Base-by-base conservation (phyloP, 2,329 filamentous ascomycete genomes). In the Juglanconis sp. region DNA sequence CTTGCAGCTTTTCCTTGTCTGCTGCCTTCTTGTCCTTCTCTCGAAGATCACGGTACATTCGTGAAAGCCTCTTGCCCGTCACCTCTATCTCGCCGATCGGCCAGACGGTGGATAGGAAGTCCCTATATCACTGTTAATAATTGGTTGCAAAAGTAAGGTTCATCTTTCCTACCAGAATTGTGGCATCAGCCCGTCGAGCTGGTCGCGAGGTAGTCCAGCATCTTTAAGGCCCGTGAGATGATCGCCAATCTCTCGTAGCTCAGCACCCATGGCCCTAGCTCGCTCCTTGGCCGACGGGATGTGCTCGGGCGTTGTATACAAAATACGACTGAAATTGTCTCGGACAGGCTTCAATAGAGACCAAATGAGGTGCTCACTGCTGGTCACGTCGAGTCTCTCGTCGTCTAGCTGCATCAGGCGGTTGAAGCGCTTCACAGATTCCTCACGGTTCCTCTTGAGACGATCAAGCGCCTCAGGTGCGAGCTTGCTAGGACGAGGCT, bases 21-120 rank as follows among this genome's bases (percentile, higher is more conserved):
- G 69, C 67, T 7, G 64, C 64, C 13, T 68, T 66, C 51, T 68
- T 68, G 57, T 74, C 72, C 63, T 72, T 72, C 38, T 71, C 69
- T 31, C 68, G 60, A 30, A 75, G 69, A 6, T 71, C 69, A 35
- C 70, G 67, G 64, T 73, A 75, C 72, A 75, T 75, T 44, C 66
- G 68, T 42, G 73, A 71, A 24, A 75, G 69, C 53, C 72, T 69
- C 63, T 69, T 67, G 24, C 73, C 73, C 1, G 73, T 71, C 6
- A 75, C 73, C 15, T 69, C 72, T 35, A 73, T 69, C 5, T 75
- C 71, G 32, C 72, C 71, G 31, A 75, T 68, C 10, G 73, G 73
- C 73, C 73, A 75, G 56, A 75, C 74, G 7, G 72, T 74, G 4
- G 73, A 74, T 56, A 75, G 58, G 57, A 75, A 75, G 56, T 74